Evolutionary conservation across 2,329 filamentous ascomycete genomes (phyloP).

Genomic region (Microcyclosporella mali): DNA sequence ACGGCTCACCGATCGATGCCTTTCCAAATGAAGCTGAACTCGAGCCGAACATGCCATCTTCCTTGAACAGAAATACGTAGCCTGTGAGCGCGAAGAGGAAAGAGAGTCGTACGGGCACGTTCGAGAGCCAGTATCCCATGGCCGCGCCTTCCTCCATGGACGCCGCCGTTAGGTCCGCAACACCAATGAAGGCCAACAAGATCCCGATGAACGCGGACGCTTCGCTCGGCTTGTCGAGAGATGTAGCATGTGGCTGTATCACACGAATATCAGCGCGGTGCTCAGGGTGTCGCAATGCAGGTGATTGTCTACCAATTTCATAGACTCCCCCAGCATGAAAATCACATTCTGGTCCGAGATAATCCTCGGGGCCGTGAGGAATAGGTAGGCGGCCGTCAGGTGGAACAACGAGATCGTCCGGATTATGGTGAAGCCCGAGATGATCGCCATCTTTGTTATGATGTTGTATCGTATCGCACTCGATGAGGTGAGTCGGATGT

Average conservation of each 20-base stretch:
- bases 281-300: neutral
- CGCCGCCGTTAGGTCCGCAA: constrained; percentile 43
- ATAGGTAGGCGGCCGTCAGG: constrained; percentile 74
- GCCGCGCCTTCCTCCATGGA: constrained; percentile 39
- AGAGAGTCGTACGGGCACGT: constrained; percentile 58
- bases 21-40: constrained; percentile 17
- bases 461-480: neutral
- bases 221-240: constrained; percentile 64
- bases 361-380: constrained; percentile 65
- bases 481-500: neutral
- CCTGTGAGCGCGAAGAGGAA: constrained; percentile 56
- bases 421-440: constrained; percentile 75
- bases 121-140: constrained; percentile 44
- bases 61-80: constrained; percentile 60
- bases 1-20: constrained; percentile 46
- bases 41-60: constrained; percentile 43
- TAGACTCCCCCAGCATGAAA: constrained; percentile 72
- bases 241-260: constrained; percentile 55
- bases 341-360: constrained; percentile 76
- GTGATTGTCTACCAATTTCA: constrained; percentile 62
- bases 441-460: constrained; percentile 59
- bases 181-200: constrained; percentile 57
- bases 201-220: constrained; percentile 62
- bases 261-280: neutral
- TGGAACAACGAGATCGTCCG: constrained; percentile 78